A percentile compares a stretch with the other conserved stretches of the same genome.
Evolutionary conservation across 1,284 basidiomycete genomes (phyloP).

Genomic region (Ustilago sp.): DNA sequence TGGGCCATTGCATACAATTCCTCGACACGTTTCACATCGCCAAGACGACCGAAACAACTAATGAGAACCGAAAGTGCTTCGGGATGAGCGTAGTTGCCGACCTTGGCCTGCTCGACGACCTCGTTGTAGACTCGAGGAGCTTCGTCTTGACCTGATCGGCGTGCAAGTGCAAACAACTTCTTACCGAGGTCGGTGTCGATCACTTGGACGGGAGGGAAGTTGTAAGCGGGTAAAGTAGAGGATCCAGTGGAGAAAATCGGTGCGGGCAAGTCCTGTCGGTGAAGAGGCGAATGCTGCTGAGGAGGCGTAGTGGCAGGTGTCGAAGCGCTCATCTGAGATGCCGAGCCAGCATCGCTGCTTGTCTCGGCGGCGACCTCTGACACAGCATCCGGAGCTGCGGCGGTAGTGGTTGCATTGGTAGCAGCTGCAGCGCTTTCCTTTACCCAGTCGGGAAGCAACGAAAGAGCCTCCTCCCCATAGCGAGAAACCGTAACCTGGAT

Average conservation of each 20-base stretch:
- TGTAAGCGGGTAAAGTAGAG: conserved; percentile 8
- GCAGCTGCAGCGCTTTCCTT: conserved; percentile 9
- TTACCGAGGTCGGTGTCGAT: conserved; percentile 59
- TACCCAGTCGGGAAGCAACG: conserved; percentile 34
- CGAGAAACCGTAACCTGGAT: conserved; percentile 27
- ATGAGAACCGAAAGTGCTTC: conserved; percentile 58
- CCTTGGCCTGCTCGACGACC: conserved; percentile 36
- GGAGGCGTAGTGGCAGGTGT: conserved; percentile 33
- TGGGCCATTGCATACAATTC: conserved; percentile 73
- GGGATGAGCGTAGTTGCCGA: conserved; percentile 56
- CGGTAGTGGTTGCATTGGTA: background rate
- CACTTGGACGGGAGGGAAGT: conserved; percentile 52
- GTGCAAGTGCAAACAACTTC: conserved; percentile 16
- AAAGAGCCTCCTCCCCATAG: conserved; percentile 40
- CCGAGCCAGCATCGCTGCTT: conserved; percentile 23
- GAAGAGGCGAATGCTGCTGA: conserved; percentile 39
- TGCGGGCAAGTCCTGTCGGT: conserved; percentile 34
- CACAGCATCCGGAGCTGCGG: background rate
- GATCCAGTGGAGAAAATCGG: conserved; percentile 22
- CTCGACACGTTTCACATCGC: conserved; percentile 73
- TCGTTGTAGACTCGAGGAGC: conserved; percentile 38
- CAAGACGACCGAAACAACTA: conserved; percentile 69
- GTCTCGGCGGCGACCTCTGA: conserved; percentile 10
- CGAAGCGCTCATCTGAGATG: conserved; percentile 19
- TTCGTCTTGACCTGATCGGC: conserved; percentile 22